Evolutionary conservation across 257 asterid genomes (phyloP).

Genomic region (Salvia miltiorrhiza): DNA sequence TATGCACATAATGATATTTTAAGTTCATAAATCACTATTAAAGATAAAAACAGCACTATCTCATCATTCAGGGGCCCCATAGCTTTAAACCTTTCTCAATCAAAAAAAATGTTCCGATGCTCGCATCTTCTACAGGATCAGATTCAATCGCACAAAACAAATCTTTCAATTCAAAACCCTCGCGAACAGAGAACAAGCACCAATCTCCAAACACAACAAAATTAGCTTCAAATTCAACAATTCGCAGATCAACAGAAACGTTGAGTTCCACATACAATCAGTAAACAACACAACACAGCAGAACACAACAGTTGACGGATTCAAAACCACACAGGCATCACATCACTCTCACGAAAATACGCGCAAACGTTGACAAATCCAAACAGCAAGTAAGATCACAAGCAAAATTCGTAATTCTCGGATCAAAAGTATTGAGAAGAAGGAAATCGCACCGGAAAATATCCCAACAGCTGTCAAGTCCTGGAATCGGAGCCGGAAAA

Average conservation of each 20-base stretch:
- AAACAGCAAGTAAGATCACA: not conserved
- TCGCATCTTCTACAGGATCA: conserved; percentile 14
- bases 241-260: conserved; percentile 15
- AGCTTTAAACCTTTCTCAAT: conserved; percentile 11
- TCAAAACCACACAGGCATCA: conserved; percentile 17
- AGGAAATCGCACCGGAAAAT: conserved; percentile 69
- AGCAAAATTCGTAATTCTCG: not conserved
- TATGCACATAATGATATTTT: not conserved
- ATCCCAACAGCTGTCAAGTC: conserved; percentile 88
- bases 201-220: not conserved
- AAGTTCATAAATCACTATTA: not conserved
- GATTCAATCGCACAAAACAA: conserved; percentile 8
- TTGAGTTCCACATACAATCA: conserved; percentile 16
- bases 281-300: not conserved
- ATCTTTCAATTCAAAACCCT: not conserved
- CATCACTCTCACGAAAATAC: not conserved
- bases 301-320: not conserved
- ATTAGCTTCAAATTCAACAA: conserved; percentile 13
- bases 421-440: not conserved
- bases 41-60: not conserved
- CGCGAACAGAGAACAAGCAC: conserved; percentile 1
- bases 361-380: not conserved
- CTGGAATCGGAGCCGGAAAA: conserved; percentile 66
- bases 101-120: not conserved
- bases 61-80: conserved; percentile 2